Base-by-base conservation (phyloP, 306 rosid species). In the Alnus glutinosa region DNA sequence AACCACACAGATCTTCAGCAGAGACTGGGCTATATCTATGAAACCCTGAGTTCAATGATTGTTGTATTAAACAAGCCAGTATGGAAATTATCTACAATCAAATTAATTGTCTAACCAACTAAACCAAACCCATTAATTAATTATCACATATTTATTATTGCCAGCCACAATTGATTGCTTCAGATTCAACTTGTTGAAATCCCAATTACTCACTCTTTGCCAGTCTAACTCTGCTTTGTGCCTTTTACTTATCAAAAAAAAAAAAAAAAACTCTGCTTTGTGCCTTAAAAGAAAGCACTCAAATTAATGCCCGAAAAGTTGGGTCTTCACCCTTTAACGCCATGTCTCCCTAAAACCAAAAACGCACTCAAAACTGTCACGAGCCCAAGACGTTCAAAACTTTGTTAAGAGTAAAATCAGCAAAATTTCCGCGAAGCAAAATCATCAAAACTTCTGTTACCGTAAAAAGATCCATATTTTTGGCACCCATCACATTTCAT, bases 91-190 rank as follows among this genome's bases (percentile, higher is more conserved):
- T 11, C 70, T 63, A 63, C 14, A 63, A 63, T 32, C 70, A 63
- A 74, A 78, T 34, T 23, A 74, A 85, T 57, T 82, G 9, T 64
- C 71, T 76, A 69, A 73, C 63, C 75, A 76, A 77, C 73, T 6
- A 75, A 34, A 63, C 55, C 69, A 55, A 77, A 79, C 86, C 78
- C 81, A 81, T 75, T 36, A 63, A 81, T 75, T 36, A 63, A 74
- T 18, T 36, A 73, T 23, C 85, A 76, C 30, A 79, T 76, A 70
- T 47, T 34, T 73, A 78, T 18, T 32, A 79, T 30, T 62, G 74
- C 12, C 61, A 36, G 15, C 55, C 14, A 19, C 32, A 46, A 55
- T 54, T 4, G 19, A 57, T 32, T 23, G 83, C 74, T 18, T 36
- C 59, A 42, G 47, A 71, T 18, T 59, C 23, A 8, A 32, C n/a